Base-by-base conservation (phyloP, 129 eudicot species). In the Flaveria trinervia region DNA sequence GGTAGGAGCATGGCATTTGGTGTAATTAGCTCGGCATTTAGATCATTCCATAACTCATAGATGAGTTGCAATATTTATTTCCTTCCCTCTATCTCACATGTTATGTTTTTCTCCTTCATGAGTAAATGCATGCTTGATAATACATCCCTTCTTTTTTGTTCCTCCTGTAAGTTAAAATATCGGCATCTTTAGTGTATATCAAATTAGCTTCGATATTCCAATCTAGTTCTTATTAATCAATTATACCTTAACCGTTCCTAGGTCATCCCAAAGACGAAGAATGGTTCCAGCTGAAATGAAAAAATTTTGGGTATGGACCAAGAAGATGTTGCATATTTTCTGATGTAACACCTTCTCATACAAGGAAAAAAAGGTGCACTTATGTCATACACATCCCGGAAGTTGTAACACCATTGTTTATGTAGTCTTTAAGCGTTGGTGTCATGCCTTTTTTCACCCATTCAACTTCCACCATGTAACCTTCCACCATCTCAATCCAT, bases 241-340 rank as follows among this genome's bases (percentile, higher is more conserved):
- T 65, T 77, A 7, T 74, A 84, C 93, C 88, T 89, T 86, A 45
- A 79, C 70, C 13, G 93, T 86, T 74, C 93, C 93, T 1, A 89
- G 45, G 74, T 89, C 93, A 72, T 89, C 90, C 90, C 90, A 86
- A 0, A 89, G 85, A 11, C 90, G 88, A 74, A 86, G 90, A 82
- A 89, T 84, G 54, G 83, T 80, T 13, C 93, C 93, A 0, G 86
- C 70, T 12, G 67, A 46, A 14, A 86, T 85, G 65, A n/a, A 86
- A 85, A 61, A 78, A 70, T 36, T 67, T 88, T 25, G 93, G 90
- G 73, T 88, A 86, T 16, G 90, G 86, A 43, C 81, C 80, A 30
- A 68, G 45, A 67, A 84, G 52, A 10, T 43, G 7, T 51, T 12
- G 65, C 16, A 68, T 70, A 30, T 77, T 82, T 41, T 82, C 76